Evolutionary conservation across 331 rosid genomes (phyloP), one percentile per base, ranked within the genome.

Genomic region (Spiraea crenata): DNA sequence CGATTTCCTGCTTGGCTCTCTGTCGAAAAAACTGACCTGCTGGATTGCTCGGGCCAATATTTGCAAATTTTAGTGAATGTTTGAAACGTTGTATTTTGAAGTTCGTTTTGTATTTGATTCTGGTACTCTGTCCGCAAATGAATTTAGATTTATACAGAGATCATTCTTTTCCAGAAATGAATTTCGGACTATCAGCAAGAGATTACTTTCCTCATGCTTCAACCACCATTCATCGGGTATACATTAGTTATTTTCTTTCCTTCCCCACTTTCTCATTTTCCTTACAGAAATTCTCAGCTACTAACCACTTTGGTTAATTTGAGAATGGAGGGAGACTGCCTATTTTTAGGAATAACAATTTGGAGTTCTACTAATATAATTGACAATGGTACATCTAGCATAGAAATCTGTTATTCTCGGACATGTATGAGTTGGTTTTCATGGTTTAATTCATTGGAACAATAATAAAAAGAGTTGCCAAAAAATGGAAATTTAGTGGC

Each of bases 401-500:
- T 0, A 59, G 31, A 57, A n/a, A 16, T 31, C 48, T 17, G 44
- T 66, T 72, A 44, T 58, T 54, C 45, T 35, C 34, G 68, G 52
- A 63, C 12, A 19, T 15, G 20, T 41, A 62, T 44, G 47, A 15
- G 40, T 9, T 44, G 40, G 54, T 68, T 52, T 51, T 66, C 59
- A 10, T 50, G 59, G 45, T n/a, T 16, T 13, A 51, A 17, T 51
- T 7, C 17, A 35, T 37, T 51, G 17, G 59, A 51, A 67, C n/a
- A 54, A 66, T 10, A 55, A 19, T n/a, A 56, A 14, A 39, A 9
- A 31, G 44, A 44, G 45, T 44, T 47, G 74, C 37, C 48, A 11
- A 19, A 74, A 55, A 56, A 51, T 45, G 64, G 67, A 17, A 9
- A 77, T 75, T 20, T 62, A 62, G 83, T 74, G 90, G 90, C 75